Base-by-base conservation (phyloP, 2,329 filamentous ascomycete genomes). In the Didymosphaeria variabile region DNA sequence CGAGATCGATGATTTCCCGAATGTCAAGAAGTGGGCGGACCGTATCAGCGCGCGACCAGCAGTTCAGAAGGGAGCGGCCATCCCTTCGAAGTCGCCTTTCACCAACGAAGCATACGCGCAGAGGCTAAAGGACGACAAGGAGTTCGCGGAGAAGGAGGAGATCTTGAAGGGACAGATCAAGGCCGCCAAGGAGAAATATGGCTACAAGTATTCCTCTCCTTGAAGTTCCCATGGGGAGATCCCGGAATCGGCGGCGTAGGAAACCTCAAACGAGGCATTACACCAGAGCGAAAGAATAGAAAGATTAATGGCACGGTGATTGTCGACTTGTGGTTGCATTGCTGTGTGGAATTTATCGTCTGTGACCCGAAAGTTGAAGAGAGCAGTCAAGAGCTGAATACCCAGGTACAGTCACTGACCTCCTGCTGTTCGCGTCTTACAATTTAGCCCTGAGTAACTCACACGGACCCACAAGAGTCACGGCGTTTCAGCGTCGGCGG, bases 141-240 rank as follows among this genome's bases (percentile, higher is more conserved):
- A 84, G 61, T 82, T 81, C 63, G 82, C 78, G 69, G 76, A 82
- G 74, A 79, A 80, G 70, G 79, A 83, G 63, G 77, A 80, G 38
- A 68, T 76, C 61, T 58, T 81, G 23, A 67, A 63, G 57, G 73
- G 79, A 47, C 56, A 77, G 51, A 71, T 77, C 56, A 72, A 78
- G 59, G 77, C 77, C 58, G 80, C 80, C 10, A 82, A 82, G 69
- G 76, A 81, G 66, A 72, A 82, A 67, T 82, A 82, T 64, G 73
- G 76, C 6, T 83, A 83, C 72, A 81, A 82, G 70, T 82, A 77
- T 65, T 67, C 77, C 15, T 79, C 76, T 56, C 77, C 77, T 31
- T 79, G 32, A 67, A 49, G 13, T 57, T 44, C 51, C 58, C 31
- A 40, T 47, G 29, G 38, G 21, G 44, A 40, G 31, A 17, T 19